Evolutionary conservation across 495 filamentous ascomycete species (phyloP).

Genomic region (Neurospora sublineolata): DNA sequence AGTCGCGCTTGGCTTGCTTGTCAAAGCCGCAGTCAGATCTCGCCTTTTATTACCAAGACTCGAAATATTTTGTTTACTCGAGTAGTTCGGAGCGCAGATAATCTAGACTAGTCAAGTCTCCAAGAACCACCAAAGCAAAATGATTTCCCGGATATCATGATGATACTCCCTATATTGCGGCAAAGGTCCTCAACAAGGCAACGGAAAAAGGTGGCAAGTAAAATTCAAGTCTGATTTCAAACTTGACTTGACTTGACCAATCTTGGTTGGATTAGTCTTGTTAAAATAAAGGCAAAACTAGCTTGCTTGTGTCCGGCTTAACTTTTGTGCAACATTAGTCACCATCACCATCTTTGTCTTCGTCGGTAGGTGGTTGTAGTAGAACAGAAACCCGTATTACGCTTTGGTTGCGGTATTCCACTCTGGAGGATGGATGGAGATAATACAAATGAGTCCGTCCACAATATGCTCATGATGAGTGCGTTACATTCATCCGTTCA

Average conservation of each 20-base stretch:
- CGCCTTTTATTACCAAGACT: not conserved
- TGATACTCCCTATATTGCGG: not conserved
- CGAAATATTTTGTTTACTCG: not conserved
- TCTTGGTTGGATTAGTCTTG: not conserved
- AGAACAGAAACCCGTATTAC: not conserved
- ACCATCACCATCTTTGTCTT: not conserved
- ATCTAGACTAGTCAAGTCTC: not conserved
- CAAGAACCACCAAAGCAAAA: not conserved
- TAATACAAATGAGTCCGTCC: not conserved
- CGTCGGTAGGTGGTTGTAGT: not conserved
- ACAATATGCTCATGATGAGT: not conserved
- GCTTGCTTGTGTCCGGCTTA: not conserved
- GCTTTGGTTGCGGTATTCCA: not conserved
- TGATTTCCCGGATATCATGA: not conserved
- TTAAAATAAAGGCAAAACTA: not conserved
- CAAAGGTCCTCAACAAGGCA: not conserved
- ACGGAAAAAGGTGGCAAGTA: not conserved
- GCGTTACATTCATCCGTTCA: not conserved
- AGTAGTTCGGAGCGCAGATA: not conserved
- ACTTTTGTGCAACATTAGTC: not conserved
- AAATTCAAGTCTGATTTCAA: not conserved
- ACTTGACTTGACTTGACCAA: not conserved
- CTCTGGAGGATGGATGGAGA: not conserved
- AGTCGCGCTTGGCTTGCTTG: not conserved
- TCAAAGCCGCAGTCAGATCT: not conserved